Evolutionary conservation across 805 yeast species (phyloP).

Genomic region (Huiozyma sinensis): DNA sequence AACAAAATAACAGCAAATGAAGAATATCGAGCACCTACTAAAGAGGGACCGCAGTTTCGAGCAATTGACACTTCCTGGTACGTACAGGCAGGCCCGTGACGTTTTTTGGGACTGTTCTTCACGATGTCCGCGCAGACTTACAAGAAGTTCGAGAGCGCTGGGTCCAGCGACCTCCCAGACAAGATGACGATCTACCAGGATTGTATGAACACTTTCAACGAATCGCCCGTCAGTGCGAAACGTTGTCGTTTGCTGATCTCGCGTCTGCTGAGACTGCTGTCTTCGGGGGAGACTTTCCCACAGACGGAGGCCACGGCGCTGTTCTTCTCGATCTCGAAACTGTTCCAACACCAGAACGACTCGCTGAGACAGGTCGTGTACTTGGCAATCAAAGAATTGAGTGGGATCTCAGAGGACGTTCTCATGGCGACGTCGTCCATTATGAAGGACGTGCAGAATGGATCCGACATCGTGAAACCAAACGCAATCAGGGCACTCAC

Average conservation of each 20-base stretch:
- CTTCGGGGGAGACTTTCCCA: slow-evolving; percentile 81
- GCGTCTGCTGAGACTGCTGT: slow-evolving; percentile 68
- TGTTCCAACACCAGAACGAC: slow-evolving; percentile 81
- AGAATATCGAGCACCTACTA: too few species aligned
- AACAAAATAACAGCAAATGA: too few species aligned
- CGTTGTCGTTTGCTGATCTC: slow-evolving; percentile 78
- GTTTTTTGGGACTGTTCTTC: too few species aligned
- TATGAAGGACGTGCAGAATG: slow-evolving; percentile 94
- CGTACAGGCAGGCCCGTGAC: too few species aligned
- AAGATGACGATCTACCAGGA: slow-evolving; percentile 97
- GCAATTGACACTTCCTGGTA: too few species aligned
- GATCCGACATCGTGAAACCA: slow-evolving; percentile 78
- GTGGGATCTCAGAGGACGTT: slow-evolving; percentile 76
- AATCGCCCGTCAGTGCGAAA: slow-evolving; percentile 78
- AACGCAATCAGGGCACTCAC: slow-evolving; percentile 89
- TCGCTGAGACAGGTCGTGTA: slow-evolving; percentile 88
- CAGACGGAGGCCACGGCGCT: slow-evolving; percentile 81
- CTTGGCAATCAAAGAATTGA: slow-evolving; percentile 84
- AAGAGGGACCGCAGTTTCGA: too few species aligned
- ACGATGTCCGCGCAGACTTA: slow-evolving; percentile 73
- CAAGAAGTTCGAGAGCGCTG: slow-evolving; percentile 67
- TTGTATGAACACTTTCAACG: slow-evolving; percentile 85
- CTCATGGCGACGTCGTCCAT: slow-evolving; percentile 96
- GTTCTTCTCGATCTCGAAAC: slow-evolving; percentile 86
- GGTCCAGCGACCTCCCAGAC: slow-evolving; percentile 63